A percentile compares a stretch with the other conserved stretches of the same genome.
These are phyloP conservation scores for Nothopassalora personata DNA, from an alignment of 2,329 filamentous ascomycete genomes.

Conservation along the genomic window DNA sequence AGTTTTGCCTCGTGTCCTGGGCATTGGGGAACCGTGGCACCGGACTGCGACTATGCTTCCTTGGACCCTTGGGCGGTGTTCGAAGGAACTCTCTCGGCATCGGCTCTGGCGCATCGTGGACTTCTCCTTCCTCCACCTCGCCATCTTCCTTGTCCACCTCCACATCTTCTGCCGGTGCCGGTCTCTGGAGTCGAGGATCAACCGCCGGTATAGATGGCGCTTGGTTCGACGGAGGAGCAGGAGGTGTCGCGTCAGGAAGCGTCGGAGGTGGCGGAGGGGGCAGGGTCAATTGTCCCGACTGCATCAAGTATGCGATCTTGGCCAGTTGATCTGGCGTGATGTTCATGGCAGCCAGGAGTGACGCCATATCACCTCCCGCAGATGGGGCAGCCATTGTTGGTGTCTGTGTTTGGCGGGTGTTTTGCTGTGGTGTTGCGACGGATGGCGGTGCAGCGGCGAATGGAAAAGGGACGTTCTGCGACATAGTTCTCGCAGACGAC, in stretches of 20 bases:
- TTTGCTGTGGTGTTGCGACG: slow-evolving; percentile 8
- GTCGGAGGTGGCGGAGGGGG: slow-evolving; percentile 14
- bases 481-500: slow-evolving; percentile 15
- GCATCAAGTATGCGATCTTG: slow-evolving; percentile 22
- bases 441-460: slow-evolving; percentile 7
- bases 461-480: slow-evolving; percentile 20
- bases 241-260: not conserved
- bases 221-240: not conserved
- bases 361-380: not conserved
- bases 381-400: slow-evolving; percentile 11
- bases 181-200: not conserved
- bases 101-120: slow-evolving; percentile 22
- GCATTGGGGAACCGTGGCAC: slow-evolving; percentile 4
- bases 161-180: slow-evolving; percentile 13
- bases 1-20: slow-evolving; percentile 6
- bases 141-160: slow-evolving; percentile 62
- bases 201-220: not conserved
- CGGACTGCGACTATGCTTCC: slow-evolving; percentile 18
- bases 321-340: slow-evolving; percentile 28
- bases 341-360: slow-evolving; percentile 12
- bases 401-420: slow-evolving; percentile 4
- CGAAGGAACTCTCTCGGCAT: slow-evolving; percentile 21
- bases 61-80: slow-evolving; percentile 27
- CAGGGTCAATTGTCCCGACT: slow-evolving; percentile 23
- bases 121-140: slow-evolving; percentile 68